phyloP scores from a whole-genome alignment of 2,329 filamentous ascomycete species.

The Cladosporium sp. region DNA sequence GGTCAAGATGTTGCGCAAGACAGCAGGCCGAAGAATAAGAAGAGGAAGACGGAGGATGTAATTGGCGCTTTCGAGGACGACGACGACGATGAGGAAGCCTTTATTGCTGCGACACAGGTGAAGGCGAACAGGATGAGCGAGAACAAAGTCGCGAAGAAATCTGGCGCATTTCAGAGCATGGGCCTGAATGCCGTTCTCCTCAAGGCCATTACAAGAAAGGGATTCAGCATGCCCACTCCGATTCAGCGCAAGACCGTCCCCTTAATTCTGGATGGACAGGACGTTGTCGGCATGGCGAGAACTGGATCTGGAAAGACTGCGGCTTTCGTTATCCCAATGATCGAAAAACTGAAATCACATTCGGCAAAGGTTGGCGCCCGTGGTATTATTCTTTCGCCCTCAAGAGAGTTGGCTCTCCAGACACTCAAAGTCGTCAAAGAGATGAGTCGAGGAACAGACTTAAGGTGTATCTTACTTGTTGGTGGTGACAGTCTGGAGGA shows the following conservation, averaged over 20 bases:
- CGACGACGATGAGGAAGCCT: slow-evolving; percentile 64
- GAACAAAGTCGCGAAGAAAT: slow-evolving; percentile 85
- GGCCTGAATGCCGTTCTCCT: slow-evolving; percentile 76
- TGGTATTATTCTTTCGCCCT: slow-evolving; percentile 84
- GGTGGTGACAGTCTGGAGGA: slow-evolving; percentile 95
- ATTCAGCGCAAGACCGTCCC: slow-evolving; percentile 98
- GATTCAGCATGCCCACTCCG: slow-evolving; percentile 91
- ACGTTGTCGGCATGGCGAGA: slow-evolving; percentile 98
- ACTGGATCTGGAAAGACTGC: slow-evolving; percentile 99
- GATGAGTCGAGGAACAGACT: slow-evolving; percentile 80
- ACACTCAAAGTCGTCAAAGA: slow-evolving; percentile 96
- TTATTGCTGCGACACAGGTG: slow-evolving; percentile 83
- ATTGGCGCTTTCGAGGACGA: slow-evolving; percentile 34
- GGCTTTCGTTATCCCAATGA: slow-evolving; percentile 97
- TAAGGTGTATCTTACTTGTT: slow-evolving; percentile 84
- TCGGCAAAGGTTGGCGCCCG: slow-evolving; percentile 80
- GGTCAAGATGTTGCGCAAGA: slow-evolving; percentile 2
- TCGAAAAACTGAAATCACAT: slow-evolving; percentile 85
- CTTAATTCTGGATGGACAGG: slow-evolving; percentile 78
- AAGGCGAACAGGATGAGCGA: slow-evolving; percentile 81
- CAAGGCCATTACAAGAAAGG: slow-evolving; percentile 88
- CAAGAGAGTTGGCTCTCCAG: slow-evolving; percentile 88
- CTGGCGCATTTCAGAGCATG: slow-evolving; percentile 96
- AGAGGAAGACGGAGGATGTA: slow-evolving; percentile 16
- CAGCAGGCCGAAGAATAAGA: slow-evolving; percentile 2